Base-by-base conservation (phyloP, 768 basidiomycete genomes). In the Coprinopsis strossmayeri region DNA sequence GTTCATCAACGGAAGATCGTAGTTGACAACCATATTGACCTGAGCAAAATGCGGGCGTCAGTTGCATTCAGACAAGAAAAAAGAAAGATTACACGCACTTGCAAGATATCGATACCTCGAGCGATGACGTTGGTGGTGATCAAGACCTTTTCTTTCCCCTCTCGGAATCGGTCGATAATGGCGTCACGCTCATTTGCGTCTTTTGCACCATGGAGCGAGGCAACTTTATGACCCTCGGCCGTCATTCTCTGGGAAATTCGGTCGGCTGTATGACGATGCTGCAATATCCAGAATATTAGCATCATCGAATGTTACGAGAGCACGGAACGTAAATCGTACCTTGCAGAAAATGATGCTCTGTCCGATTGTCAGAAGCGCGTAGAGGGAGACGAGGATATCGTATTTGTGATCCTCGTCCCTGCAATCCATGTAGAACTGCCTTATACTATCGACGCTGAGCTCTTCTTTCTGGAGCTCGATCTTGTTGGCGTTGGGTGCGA, bases 1-100 rank as follows among this genome's bases (percentile, higher is more conserved):
- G 55, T 81, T 84, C 78, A 89, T 81, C 39, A 92, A 69, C 0
- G 94, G 93, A 23, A 96, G 77, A 61, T 97, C 94, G 61, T 98
- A 99, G 69, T 98, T 98, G 65, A 99, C 92, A n/a, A 98, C 95
- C 93, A 99, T 93, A 74, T 97, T 99, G 58, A 99, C 96, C 43
- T 45, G 20, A 20, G 17, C 17, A 38, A 38, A 38, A 5, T 18
- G 18, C 9, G 17, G 10, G 35, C 5, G n/a, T n/a, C n/a, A n/a
- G n/a, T n/a, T n/a, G n/a, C n/a, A n/a, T n/a, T n/a, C n/a, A n/a
- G n/a, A n/a, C n/a, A n/a, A n/a, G n/a, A n/a, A n/a, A n/a, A n/a
- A n/a, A n/a, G 35, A 18, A 18, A 12, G 28, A 32, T 11, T 11
- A 11, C 3, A 45, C 43, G 13, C 15, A 45, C 43, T 71, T 97